A percentile compares a stretch with the other conserved stretches of the same genome.
phyloP scores from a whole-genome alignment of 352 stramenopile genomes.

The Globisporangium camurandrum region DNA sequence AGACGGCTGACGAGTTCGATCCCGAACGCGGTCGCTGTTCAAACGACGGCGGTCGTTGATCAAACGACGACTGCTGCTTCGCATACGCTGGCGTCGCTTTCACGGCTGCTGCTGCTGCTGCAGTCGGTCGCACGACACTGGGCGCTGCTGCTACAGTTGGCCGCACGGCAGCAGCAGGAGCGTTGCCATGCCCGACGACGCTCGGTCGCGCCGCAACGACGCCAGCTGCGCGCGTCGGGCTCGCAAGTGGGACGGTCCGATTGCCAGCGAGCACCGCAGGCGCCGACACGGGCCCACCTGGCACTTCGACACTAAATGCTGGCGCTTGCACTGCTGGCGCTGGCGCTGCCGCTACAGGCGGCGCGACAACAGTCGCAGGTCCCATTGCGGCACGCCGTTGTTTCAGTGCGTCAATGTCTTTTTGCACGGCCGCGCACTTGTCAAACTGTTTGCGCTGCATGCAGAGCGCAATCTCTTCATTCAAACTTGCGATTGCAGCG shows the following conservation, averaged over 20 bases:
- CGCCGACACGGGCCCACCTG: constrained; percentile 31
- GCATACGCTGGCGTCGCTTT: constrained; percentile 6
- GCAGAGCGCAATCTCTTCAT: constrained; percentile 45
- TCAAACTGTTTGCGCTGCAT: constrained; percentile 85
- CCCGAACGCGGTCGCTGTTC: constrained; percentile 48
- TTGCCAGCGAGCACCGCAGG: constrained; percentile 38
- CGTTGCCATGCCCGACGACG: constrained; percentile 3
- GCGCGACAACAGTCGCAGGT: constrained; percentile 12
- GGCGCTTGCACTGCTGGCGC: neutral
- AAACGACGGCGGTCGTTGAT: constrained; percentile 11
- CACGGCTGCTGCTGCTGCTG: constrained; percentile 4
- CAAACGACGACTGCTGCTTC: constrained; percentile 13
- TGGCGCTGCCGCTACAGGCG: neutral
- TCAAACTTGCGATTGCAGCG: constrained; percentile 65
- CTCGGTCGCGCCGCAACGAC: neutral
- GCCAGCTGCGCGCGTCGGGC: constrained; percentile 2
- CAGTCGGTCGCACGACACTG: constrained; percentile 5
- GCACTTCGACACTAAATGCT: constrained; percentile 8
- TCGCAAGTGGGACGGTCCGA: constrained; percentile 7
- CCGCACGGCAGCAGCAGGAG: no score
- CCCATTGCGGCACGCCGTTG: constrained; percentile 58
- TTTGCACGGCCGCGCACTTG: constrained; percentile 82
- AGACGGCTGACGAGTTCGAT: constrained; percentile 69
- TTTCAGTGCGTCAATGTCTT: constrained; percentile 76
- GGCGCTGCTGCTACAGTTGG: constrained; percentile 6